Evolutionary conservation across 768 basidiomycete genomes (phyloP).

Genomic region (Boletus pseudopeckii): DNA sequence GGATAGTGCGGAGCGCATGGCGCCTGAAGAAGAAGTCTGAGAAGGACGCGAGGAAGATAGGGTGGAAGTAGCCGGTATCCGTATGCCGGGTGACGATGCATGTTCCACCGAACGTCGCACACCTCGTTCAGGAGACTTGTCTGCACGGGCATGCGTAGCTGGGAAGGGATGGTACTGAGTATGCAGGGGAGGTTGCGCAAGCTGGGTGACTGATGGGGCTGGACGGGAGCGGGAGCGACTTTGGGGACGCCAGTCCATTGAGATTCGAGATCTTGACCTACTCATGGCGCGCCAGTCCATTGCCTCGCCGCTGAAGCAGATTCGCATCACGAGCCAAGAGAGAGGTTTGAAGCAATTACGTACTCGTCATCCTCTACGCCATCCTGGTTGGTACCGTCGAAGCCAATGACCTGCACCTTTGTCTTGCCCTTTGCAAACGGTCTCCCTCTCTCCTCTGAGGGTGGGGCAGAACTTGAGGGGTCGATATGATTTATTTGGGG

Average conservation of each 20-base stretch:
- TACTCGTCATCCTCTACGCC: constrained; percentile 71
- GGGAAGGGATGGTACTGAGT: constrained; percentile 45
- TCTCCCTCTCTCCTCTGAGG: constrained; percentile 64
- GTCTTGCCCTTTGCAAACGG: constrained; percentile 78
- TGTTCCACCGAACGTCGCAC: constrained; percentile 21
- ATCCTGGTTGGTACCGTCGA: constrained; percentile 74
- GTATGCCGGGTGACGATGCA: constrained; percentile 31
- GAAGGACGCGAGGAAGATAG: constrained; percentile 46
- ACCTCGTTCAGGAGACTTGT: constrained; percentile 28
- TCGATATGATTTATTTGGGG: constrained; percentile 2
- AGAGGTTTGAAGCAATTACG: constrained; percentile 35
- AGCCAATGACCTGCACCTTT: constrained; percentile 75
- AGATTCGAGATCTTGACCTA: constrained; percentile 83
- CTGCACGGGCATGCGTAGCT: constrained; percentile 21
- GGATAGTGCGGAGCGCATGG: constrained; percentile 43
- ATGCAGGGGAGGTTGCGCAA: constrained; percentile 48
- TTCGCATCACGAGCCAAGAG: constrained; percentile 24
- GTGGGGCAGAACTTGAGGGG: too few relatives aligned
- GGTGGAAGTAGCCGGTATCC: constrained; percentile 42
- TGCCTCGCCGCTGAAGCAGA: constrained; percentile 42
- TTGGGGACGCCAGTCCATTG: constrained; percentile 87
- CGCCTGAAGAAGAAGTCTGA: constrained; percentile 39
- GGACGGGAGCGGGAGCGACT: constrained; percentile 78
- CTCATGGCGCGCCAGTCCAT: constrained; percentile 97
- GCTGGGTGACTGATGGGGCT: constrained; percentile 48